Conservation (phyloP, 208 protist species). For the Naegleria fowleri region DNA sequence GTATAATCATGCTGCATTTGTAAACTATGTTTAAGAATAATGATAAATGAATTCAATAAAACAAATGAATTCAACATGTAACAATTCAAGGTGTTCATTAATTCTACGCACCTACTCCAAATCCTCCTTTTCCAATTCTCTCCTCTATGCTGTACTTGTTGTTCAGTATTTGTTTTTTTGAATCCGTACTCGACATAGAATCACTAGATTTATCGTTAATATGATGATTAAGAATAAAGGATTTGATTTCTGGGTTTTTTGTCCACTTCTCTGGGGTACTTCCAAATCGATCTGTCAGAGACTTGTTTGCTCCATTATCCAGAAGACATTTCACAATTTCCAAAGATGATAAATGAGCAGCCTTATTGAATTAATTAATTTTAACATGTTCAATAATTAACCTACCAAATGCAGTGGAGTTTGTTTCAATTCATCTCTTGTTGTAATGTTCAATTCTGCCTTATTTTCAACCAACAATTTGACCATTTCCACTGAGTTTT, state of each 20-base stretch:
- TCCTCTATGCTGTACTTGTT: neutral
- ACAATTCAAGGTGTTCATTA: no score
- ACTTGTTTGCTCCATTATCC: neutral
- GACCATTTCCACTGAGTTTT: neutral
- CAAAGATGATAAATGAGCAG: neutral
- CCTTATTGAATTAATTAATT: neutral
- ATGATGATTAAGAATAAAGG: neutral
- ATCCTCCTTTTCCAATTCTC: neutral
- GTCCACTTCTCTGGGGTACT: neutral
- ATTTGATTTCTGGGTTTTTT: neutral
- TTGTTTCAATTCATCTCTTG: neutral
- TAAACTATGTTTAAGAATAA: neutral
- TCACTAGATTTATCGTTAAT: neutral
- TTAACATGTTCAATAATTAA: neutral
- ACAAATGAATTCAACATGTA: no score
- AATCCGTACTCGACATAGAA: neutral
- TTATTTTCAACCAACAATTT: neutral
- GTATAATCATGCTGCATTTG: neutral
- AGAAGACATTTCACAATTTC: neutral
- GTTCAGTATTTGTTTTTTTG: neutral
- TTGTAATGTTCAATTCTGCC: neutral
- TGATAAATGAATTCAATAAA: no score
- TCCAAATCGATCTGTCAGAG: neutral
- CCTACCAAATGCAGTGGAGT: neutral
- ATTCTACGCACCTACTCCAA: neutral